phyloP scores from a whole-genome alignment of 1,284 basidiomycete species.

The Malassezia psittaci region DNA sequence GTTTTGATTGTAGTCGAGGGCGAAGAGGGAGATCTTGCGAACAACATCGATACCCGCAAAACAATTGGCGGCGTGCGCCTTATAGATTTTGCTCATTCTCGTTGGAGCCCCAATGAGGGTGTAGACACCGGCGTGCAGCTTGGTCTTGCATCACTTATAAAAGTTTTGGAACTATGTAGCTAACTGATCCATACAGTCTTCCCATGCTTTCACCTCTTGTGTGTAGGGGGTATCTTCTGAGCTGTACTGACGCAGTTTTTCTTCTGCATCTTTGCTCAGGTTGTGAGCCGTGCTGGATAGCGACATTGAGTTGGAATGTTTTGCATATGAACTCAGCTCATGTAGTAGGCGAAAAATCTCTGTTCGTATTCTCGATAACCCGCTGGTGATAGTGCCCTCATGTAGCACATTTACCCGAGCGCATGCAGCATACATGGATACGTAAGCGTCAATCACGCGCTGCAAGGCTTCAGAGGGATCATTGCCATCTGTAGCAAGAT shows the following conservation, averaged over 20 bases:
- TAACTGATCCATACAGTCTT: neutral
- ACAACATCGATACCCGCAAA: neutral
- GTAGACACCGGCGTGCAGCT: neutral
- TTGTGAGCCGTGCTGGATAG: neutral
- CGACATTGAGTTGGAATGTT: neutral
- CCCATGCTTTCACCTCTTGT: constrained; percentile 7
- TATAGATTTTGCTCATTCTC: constrained; percentile 17
- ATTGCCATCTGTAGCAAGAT: neutral
- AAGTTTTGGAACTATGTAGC: neutral
- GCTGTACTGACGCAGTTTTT: neutral
- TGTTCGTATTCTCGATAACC: constrained; percentile 10
- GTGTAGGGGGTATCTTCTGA: too few relatives aligned
- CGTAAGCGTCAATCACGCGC: constrained; percentile 2
- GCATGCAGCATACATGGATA: neutral
- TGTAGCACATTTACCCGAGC: neutral
- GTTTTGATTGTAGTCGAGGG: constrained; percentile 12
- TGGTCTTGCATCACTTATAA: constrained; percentile 4
- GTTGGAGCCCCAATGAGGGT: constrained; percentile 1
- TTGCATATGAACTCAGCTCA: constrained; percentile 1
- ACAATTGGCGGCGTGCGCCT: constrained; percentile 5
- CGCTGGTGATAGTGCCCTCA: neutral
- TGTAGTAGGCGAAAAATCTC: constrained; percentile 12
- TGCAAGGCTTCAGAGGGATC: neutral
- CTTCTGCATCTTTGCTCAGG: constrained; percentile 1
- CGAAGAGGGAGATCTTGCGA: neutral